Base-by-base conservation (phyloP, 2,329 filamentous ascomycete genomes). In the Penicillium sp. region DNA sequence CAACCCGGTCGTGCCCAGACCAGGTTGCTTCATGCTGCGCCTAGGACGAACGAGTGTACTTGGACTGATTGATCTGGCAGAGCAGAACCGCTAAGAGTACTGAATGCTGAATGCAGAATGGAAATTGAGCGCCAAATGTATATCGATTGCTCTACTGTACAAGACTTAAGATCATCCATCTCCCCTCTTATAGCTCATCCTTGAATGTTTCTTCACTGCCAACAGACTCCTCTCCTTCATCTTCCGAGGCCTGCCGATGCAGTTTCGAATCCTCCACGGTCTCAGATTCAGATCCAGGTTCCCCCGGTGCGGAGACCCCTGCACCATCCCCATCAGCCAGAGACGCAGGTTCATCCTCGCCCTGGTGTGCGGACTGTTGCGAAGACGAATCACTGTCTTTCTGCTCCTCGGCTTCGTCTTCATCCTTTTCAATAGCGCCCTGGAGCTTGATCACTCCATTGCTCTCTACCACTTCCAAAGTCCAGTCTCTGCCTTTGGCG, bases 401-500 rank as follows among this genome's bases (percentile, higher is more conserved):
- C 31, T 52, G 37, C 35, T 55, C 58, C 47, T 71, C 56, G 1
- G 82, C 79, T 0, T 84, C 81, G 1, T 84, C 82, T 2, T 82
- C 82, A 13, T 84, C 83, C 1, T 78, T 77, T 31, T 89, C 87
- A 16, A 94, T 83, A 43, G 90, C 85, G 0, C 89, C 90, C 46
- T 89, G 80, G 41, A 94, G 85, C 70, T 92, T 88, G 61, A 85
- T 78, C 22, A 84, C 82, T 4, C 84, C 82, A 1, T 88, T 84
- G 11, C 86, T 81, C 68, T 95, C 89, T 1, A 95, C 85, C 14
- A 95, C 81, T 74, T 95, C 90, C 59, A 96, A 79, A 68, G 87
- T 89, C 92, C 92, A 96, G 16, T 87, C 86, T 64, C 87, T 85
- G 7, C 88, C 86, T 2, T 87, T 85, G 0, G 91, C 90, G 41